Evolutionary conservation across 495 filamentous ascomycete genomes (phyloP), one percentile per base, ranked within the genome.

Genomic region (Filosporella fistucella): DNA sequence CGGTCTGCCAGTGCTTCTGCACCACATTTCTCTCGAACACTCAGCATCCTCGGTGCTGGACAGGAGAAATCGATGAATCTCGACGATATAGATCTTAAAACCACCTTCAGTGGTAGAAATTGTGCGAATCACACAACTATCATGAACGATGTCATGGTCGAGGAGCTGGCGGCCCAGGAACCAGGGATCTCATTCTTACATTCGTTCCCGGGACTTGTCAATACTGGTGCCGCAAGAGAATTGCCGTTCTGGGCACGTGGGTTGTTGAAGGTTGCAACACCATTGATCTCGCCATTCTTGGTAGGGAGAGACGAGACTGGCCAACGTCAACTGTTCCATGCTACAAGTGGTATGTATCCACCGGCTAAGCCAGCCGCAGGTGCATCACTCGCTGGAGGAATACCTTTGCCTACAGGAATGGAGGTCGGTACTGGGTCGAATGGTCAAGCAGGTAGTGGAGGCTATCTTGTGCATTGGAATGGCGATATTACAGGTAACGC

Each of bases 121-220:
- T 55, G 52, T 25, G 56, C 56, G 7, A 21, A 6, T n/a, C 56
- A 59, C 24, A 47, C 48, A 13, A 53, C 36, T 14, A 13, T 48
- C 23, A 59, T 59, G 56, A 59, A 55, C 21, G 42, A 53, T 40
- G 48, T 56, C 25, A 59, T 59, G 56, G 37, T 42, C 16, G 76
- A 79, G 35, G 61, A 62, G 3, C 41, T 81, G 0, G 75, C 80
- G 1, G 34, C 56, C 28, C 33, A 60, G 49, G 64, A 78, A 21
- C 75, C 76, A 1, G 60, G 65, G 2, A 76, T 77, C 2, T 62
- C 62, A 1, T 86, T 86, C 58, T 54, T 86, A 3, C 84, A 87
- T 46, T 57, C 65, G 13, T 77, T 63, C 40, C 82, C 84, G 0
- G 72, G 72, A 3, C 28, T 63, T 1, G 81, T 86, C 32, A 66